Evolutionary conservation across 345 rosid species (phyloP), one percentile per base, ranked within the genome.

Genomic region (Angophora floribunda): DNA sequence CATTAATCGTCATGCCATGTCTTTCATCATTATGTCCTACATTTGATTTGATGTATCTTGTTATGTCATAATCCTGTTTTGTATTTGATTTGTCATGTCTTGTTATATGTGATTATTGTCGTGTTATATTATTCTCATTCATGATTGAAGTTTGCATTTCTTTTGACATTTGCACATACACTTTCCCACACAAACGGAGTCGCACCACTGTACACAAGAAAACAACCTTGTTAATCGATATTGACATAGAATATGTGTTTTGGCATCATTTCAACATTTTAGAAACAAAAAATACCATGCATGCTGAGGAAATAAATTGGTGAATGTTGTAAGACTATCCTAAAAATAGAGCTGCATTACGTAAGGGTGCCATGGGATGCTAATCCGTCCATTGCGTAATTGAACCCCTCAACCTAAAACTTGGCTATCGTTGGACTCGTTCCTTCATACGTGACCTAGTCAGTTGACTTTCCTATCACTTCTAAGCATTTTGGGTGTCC

Each of bases 261-360:
- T 14, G 61, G 36, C 75, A 7, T 28, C 75, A 63, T n/a, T 63
- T n/a, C 16, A 63, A n/a, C 17, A 63, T 63, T 63, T 63, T n/a
- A 0, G 3, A 55, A n/a, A 63, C 75, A n/a, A n/a, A 63, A 63
- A 63, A 63, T n/a, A 63, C 75, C 41, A 63, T 63, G 41, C 36
- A 63, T 63, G 41, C 75, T 32, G n/a, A 63, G 75, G 19, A n/a
- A 63, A 13, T 63, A 63, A 63, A 32, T 63, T n/a, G 75, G 75
- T 63, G 75, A 63, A 63, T 63, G 75, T 14, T 63, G n/a, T 3
- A 63, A 63, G 75, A 63, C 75, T 63, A 6, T 0, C n/a, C 41
- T 4, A n/a, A 63, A 24, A 63, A 63, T n/a, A 63, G 36, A 63
- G 16, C 1, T 53, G 21, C 4, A 1, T 0, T 53, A 53, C 0